Base-by-base conservation (phyloP, 2,329 filamentous ascomycete genomes). In the Ophiostoma fasciatum region DNA sequence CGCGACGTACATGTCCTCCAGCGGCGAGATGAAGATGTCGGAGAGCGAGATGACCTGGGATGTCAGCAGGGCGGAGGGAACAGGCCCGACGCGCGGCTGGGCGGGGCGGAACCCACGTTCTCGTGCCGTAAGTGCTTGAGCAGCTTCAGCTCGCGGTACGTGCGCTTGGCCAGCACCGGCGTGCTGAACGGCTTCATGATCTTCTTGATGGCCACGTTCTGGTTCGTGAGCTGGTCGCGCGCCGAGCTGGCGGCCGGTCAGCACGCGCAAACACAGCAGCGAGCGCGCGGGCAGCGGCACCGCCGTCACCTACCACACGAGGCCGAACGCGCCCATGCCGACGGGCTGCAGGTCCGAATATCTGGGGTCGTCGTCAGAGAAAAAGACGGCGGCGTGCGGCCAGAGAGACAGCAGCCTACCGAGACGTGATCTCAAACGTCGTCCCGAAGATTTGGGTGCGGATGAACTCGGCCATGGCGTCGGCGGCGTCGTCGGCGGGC, bases 151-250 rank as follows among this genome's bases (percentile, higher is more conserved):
- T 98, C 90, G 54, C 90, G 78, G 60, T 98, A 98, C 47, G 90
- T 98, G 55, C 90, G 75, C 68, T 98, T 98, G 40, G 90, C 90
- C 32, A 98, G 70, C 40, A 98, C 90, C 1, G 90, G 87, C n/a
- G 90, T 98, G 69, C 87, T 94, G 63, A 98, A 98, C 9, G 90
- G 90, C 68, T 96, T 98, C 88, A 98, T 96, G 55, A 98, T 98
- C 74, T 98, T 98, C 74, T 98, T 98, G 57, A 98, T 87, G 41
- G 90, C 90, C 43, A 98, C 90, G 61, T 87, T 85, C 60, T 94
- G 87, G 57, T 74, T 82, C 42, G 90, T 96, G 61, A 98, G 84
- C 66, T 96, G 87, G 60, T 98, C 90, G 63, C 85, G 88, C 40
- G 90, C 90, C 46, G 90, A 96, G 63, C 88, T 96, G 46, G 20